These are phyloP conservation scores for Xylariomycetidae sp. DNA, from an alignment of 2,329 filamentous ascomycete species.

Conservation along the genomic window DNA sequence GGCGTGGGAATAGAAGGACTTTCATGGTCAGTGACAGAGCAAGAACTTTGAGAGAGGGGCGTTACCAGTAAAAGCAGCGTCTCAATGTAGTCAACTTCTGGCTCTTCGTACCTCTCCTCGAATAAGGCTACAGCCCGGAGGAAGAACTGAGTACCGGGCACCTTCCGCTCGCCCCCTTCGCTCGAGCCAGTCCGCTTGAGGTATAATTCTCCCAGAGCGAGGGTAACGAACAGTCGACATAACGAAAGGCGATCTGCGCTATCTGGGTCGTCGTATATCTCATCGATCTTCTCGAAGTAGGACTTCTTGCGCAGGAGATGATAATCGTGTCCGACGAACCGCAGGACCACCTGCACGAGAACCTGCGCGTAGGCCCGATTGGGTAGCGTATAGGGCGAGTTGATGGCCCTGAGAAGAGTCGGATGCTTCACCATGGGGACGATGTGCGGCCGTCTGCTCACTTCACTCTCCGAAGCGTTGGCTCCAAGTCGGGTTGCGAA, in stretches of 20 bases:
- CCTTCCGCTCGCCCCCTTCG: slow-evolving; percentile 14
- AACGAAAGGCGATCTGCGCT: slow-evolving; percentile 8
- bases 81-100: slow-evolving; percentile 31
- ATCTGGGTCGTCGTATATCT: slow-evolving; percentile 21
- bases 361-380: slow-evolving; percentile 28
- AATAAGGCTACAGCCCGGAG: slow-evolving; percentile 28
- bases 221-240: slow-evolving; percentile 11
- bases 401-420: slow-evolving; percentile 6
- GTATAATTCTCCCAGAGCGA: slow-evolving; percentile 14
- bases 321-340: slow-evolving; percentile 29
- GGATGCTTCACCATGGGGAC: slow-evolving; percentile 12
- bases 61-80: slow-evolving; percentile 31
- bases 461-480: slow-evolving; percentile 3
- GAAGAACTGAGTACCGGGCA: slow-evolving; percentile 32
- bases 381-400: slow-evolving; percentile 22
- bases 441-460: slow-evolving; percentile 3
- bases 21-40: neutral
- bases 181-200: slow-evolving; percentile 7
- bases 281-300: slow-evolving; percentile 25
- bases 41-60: neutral
- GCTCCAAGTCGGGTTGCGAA: slow-evolving; percentile 9
- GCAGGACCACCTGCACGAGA: slow-evolving; percentile 30
- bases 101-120: slow-evolving; percentile 30
- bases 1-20: slow-evolving; percentile 32
- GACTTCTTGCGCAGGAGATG: slow-evolving; percentile 29